Percentiles rank a stretch among this genome's conserved stretches.
Conservation (phyloP, 495 filamentous ascomycete genomes). For the Rusavskia elegans region DNA sequence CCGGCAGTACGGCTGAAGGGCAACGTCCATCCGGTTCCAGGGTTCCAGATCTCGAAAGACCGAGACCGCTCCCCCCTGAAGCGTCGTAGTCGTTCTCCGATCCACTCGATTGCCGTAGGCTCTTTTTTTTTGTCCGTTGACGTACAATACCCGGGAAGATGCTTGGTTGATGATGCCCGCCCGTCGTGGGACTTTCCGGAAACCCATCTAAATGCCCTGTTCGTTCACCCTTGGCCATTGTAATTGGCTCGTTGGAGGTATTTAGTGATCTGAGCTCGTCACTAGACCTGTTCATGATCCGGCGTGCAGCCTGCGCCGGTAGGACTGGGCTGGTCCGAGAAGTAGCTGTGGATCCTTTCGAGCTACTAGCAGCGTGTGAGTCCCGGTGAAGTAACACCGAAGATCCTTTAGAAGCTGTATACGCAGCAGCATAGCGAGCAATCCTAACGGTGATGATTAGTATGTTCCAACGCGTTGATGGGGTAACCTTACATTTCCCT, state of each 20-base stretch:
- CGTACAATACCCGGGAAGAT: constrained; percentile 61
- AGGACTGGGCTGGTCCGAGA: neutral
- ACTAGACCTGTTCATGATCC: neutral
- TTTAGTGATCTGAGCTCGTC: neutral
- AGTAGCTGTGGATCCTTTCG: neutral
- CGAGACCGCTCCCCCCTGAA: neutral
- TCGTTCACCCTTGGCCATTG: neutral
- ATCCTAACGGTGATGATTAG: neutral
- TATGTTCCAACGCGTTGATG: no score
- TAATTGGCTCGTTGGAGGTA: neutral
- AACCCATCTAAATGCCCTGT: neutral
- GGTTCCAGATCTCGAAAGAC: neutral
- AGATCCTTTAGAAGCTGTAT: neutral
- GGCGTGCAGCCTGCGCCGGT: neutral
- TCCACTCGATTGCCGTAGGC: constrained; percentile 20
- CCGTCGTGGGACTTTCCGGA: neutral
- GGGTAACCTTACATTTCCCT: neutral
- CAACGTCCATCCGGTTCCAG: neutral
- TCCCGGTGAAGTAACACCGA: constrained; percentile 23
- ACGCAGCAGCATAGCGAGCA: neutral
- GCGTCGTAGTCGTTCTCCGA: constrained; percentile 18
- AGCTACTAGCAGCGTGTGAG: constrained; percentile 15
- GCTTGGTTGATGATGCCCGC: constrained; percentile 28
- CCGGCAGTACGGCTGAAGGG: neutral
- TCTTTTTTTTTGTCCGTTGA: constrained; percentile 36